Percentiles rank a stretch among this genome's conserved stretches.
Evolutionary conservation across 805 yeast genomes (phyloP).

Genomic region (Wickerhamomyces chaumierensis): DNA sequence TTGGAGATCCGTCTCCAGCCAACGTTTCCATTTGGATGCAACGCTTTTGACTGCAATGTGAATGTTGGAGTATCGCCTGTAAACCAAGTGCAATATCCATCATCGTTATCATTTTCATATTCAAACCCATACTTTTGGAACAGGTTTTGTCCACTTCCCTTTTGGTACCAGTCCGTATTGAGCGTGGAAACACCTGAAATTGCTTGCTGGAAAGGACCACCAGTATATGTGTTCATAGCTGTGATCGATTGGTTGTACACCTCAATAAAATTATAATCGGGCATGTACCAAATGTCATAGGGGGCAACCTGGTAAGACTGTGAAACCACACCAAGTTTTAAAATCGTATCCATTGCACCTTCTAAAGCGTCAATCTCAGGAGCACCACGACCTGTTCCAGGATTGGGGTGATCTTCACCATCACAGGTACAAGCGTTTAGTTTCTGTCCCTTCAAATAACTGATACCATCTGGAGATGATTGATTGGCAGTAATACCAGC

Average conservation of each 20-base stretch:
- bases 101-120: conserved; percentile 20
- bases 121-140: conserved; percentile 35
- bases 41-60: conserved; percentile 29
- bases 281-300: conserved; percentile 38
- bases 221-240: conserved; percentile 33
- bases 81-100: conserved; percentile 25
- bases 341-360: conserved; percentile 27
- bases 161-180: conserved; percentile 34
- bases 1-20: conserved; percentile 36
- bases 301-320: conserved; percentile 44
- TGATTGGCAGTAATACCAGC: conserved; percentile 41
- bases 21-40: conserved; percentile 39
- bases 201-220: conserved; percentile 42
- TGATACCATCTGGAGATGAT: conserved; percentile 35
- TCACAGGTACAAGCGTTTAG: conserved; percentile 33
- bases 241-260: conserved; percentile 29
- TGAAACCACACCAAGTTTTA: conserved; percentile 30
- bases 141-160: conserved; percentile 16
- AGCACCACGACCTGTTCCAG: conserved; percentile 38
- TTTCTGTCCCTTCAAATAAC: conserved; percentile 34
- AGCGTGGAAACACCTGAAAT: conserved; percentile 34
- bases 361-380: conserved; percentile 41
- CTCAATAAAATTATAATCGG: conserved; percentile 36
- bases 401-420: conserved; percentile 35
- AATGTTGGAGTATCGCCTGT: conserved; percentile 37